A percentile compares a stretch with the other conserved stretches of the same genome.
Conservation (phyloP, 164 flowering plant genomes). For the Vitis rotundifolia region DNA sequence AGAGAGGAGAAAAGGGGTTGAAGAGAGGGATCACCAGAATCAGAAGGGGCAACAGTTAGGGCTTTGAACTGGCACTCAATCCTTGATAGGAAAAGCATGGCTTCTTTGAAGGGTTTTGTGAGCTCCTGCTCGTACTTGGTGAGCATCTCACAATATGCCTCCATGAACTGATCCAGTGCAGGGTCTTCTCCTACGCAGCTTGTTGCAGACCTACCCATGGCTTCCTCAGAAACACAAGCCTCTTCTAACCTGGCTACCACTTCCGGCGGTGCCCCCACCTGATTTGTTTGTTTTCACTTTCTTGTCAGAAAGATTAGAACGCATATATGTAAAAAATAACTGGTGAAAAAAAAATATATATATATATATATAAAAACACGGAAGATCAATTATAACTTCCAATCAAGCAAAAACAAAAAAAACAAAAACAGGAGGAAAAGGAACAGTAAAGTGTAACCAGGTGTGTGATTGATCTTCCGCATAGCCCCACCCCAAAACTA, state of each 20-base stretch:
- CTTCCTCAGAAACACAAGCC: constrained; percentile 49
- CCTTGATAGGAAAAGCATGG: constrained; percentile 80
- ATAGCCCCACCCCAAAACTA: no score
- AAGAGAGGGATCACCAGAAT: constrained; percentile 31
- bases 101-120: constrained; percentile 88
- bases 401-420: no score
- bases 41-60: constrained; percentile 57
- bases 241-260: constrained; percentile 82
- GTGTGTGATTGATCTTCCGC: no score
- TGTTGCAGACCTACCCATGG: constrained; percentile 26
- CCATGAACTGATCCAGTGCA: constrained; percentile 97
- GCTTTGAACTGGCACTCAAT: constrained; percentile 87
- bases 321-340: no score
- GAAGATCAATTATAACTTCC: no score
- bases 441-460: no score
- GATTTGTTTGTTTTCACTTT: not conserved
- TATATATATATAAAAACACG: no score
- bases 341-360: no score
- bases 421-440: no score
- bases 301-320: not conserved
- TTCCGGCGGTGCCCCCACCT: constrained; percentile 97
- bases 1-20: constrained; percentile 9
- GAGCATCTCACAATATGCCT: constrained; percentile 97
- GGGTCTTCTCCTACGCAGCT: constrained; percentile 77
- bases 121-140: constrained; percentile 89